Percentiles rank a stretch among this genome's conserved stretches.
phyloP scores from a whole-genome alignment of 2,329 filamentous ascomycete species.

The Fusarium begoniae region DNA sequence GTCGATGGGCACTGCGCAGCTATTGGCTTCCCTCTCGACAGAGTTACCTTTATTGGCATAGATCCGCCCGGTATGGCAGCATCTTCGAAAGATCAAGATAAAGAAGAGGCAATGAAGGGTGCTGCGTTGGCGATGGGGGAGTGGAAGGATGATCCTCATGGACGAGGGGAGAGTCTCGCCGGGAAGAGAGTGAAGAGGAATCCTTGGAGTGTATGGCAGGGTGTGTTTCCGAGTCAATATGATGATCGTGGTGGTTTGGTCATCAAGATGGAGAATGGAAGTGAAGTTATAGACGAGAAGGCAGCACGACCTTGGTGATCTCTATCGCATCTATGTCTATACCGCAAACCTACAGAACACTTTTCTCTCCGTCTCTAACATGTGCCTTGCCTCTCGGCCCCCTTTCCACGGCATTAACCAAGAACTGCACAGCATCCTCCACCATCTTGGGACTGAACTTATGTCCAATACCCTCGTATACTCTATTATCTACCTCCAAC shows the following conservation, averaged over 20 bases:
- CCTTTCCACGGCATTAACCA: conserved; percentile 59
- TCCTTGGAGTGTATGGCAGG: conserved; percentile 57
- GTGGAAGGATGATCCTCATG: conserved; percentile 64
- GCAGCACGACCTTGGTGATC: conserved; percentile 52
- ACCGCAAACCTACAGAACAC: conserved; percentile 31
- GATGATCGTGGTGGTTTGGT: conserved; percentile 50
- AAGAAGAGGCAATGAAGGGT: conserved; percentile 54
- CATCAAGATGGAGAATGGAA: conserved; percentile 46
- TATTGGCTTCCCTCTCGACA: conserved; percentile 61
- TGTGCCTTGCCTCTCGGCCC: conserved; percentile 37
- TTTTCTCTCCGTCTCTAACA: conserved; percentile 45
- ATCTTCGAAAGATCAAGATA: conserved; percentile 41
- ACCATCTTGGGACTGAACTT: conserved; percentile 75
- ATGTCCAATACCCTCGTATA: conserved; percentile 76
- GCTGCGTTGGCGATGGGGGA: conserved; percentile 55
- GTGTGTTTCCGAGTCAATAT: conserved; percentile 53
- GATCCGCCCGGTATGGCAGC: conserved; percentile 64
- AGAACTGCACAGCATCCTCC: conserved; percentile 70
- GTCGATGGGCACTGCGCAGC: conserved; percentile 71
- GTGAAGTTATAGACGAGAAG: conserved; percentile 53
- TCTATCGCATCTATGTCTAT: neutral
- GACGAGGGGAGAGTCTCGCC: conserved; percentile 54
- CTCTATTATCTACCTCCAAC: conserved; percentile 68
- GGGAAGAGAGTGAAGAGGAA: conserved; percentile 61
- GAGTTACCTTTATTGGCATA: conserved; percentile 67